Evolutionary conservation across 2,329 filamentous ascomycete genomes (phyloP).

Genomic region (Endothia cerciana): DNA sequence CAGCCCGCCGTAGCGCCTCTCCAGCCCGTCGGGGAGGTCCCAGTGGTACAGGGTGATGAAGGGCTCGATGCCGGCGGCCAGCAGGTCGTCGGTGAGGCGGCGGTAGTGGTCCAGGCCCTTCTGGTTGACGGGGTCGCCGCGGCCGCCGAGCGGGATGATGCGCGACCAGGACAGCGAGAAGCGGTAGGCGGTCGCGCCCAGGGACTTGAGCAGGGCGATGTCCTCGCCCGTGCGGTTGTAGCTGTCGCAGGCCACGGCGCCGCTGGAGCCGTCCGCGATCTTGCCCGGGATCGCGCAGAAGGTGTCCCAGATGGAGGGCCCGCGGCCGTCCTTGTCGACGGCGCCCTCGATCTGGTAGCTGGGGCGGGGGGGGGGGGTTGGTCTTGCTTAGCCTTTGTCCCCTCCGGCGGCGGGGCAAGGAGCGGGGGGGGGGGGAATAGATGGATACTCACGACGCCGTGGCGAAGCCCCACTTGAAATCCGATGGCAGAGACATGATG

Average conservation of each 20-base stretch:
- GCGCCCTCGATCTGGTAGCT: conserved; percentile 90
- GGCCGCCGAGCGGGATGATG: conserved; percentile 83
- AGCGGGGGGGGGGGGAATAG: background rate
- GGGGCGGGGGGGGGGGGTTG: conserved; percentile 18
- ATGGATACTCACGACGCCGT: conserved; percentile 68
- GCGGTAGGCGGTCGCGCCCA: conserved; percentile 76
- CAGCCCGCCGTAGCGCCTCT: conserved; percentile 80
- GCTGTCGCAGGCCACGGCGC: conserved; percentile 81
- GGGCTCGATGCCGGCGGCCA: conserved; percentile 75
- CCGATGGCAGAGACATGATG: conserved; percentile 64
- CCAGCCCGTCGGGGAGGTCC: conserved; percentile 79
- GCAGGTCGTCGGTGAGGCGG: conserved; percentile 77
- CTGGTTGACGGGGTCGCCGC: conserved; percentile 80
- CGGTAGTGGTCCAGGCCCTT: conserved; percentile 78
- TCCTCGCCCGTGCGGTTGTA: conserved; percentile 81
- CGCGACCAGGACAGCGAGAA: conserved; percentile 87
- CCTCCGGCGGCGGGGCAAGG: no score
- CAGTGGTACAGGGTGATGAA: conserved; percentile 87
- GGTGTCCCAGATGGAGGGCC: conserved; percentile 86
- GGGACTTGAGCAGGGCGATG: conserved; percentile 74
- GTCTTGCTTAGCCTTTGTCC: background rate
- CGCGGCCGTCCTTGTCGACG: conserved; percentile 74
- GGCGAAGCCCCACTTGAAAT: conserved; percentile 81
- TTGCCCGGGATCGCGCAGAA: conserved; percentile 82
- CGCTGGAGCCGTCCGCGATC: conserved; percentile 77